phyloP scores from a whole-genome alignment of 1,284 basidiomycete genomes.

The Boletus hoseneyae region DNA sequence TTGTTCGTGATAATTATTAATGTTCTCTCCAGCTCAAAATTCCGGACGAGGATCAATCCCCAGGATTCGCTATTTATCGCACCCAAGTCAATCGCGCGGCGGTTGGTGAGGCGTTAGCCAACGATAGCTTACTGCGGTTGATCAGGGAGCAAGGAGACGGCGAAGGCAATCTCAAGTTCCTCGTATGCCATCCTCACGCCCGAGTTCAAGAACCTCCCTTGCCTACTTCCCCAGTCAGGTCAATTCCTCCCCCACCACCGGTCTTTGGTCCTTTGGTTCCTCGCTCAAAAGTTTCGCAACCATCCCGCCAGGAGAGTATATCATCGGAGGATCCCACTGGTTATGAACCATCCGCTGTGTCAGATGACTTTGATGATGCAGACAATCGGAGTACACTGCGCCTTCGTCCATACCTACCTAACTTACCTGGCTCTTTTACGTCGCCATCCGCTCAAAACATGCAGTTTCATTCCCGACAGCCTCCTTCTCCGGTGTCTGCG shows the following conservation, averaged over 20 bases:
- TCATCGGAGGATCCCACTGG: constrained; percentile 67
- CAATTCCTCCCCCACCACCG: constrained; percentile 50
- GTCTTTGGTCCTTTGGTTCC: constrained; percentile 41
- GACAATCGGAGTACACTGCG: constrained; percentile 45
- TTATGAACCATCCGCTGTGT: constrained; percentile 60
- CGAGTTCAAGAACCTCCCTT: constrained; percentile 52
- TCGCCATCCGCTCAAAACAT: constrained; percentile 30
- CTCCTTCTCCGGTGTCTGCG: constrained; percentile 30
- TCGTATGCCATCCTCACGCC: constrained; percentile 65
- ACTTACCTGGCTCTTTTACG: constrained; percentile 31
- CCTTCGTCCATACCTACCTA: constrained; percentile 35
- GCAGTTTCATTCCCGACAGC: constrained; percentile 27
- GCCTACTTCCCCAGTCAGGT: constrained; percentile 42
- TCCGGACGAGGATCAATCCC: constrained; percentile 72
- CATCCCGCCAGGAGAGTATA: constrained; percentile 62
- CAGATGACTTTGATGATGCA: constrained; percentile 59
- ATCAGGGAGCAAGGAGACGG: constrained; percentile 71
- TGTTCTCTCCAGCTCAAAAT: constrained; percentile 65
- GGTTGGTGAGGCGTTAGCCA: constrained; percentile 64
- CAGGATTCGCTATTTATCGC: constrained; percentile 74
- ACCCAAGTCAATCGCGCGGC: constrained; percentile 81
- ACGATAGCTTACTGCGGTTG: constrained; percentile 68
- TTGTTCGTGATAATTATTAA: constrained; percentile 9
- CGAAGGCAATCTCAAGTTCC: constrained; percentile 76
- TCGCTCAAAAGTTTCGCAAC: constrained; percentile 47